Percentiles rank a stretch among this genome's conserved stretches.
Conservation (phyloP, 2,329 filamentous ascomycete genomes). For the Ophiosphaerella herpotricha region DNA sequence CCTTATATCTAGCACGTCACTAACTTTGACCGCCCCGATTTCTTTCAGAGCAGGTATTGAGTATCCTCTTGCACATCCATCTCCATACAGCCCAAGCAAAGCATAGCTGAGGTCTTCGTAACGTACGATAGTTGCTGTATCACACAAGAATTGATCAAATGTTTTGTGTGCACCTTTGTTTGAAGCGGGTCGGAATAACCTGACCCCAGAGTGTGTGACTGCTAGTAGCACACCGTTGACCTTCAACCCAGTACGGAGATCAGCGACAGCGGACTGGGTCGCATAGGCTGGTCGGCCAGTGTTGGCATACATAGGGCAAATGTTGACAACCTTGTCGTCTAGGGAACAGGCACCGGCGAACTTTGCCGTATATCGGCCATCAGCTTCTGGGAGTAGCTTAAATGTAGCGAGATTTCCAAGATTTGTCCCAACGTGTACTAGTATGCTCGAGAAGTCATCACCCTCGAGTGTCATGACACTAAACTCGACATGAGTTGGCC, state of each 20-base stretch:
- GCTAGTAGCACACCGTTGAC: constrained; percentile 81
- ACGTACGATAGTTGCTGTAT: constrained; percentile 76
- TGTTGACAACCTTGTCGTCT: constrained; percentile 71
- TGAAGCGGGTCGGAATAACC: constrained; percentile 83
- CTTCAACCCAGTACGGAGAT: constrained; percentile 72
- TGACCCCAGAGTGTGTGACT: constrained; percentile 73
- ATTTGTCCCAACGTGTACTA: constrained; percentile 88
- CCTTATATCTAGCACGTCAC: constrained; percentile 71
- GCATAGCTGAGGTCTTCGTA: constrained; percentile 77
- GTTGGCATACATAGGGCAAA: constrained; percentile 79
- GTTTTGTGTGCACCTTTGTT: constrained; percentile 90
- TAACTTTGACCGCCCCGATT: constrained; percentile 69
- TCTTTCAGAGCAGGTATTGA: constrained; percentile 89
- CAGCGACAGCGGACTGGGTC: constrained; percentile 74
- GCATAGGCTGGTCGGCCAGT: constrained; percentile 77
- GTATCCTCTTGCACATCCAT: constrained; percentile 78
- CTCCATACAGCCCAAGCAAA: constrained; percentile 82
- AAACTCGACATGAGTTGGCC: constrained; percentile 83
- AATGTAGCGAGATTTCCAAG: constrained; percentile 84
- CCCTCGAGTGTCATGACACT: constrained; percentile 86
- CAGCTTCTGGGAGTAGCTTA: constrained; percentile 77
- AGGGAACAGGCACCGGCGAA: constrained; percentile 70
- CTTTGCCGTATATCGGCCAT: constrained; percentile 72
- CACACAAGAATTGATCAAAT: constrained; percentile 83
- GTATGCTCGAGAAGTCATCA: constrained; percentile 94